Base-by-base conservation (phyloP, 2,329 filamentous ascomycete genomes). In the Nannizzia gypsea region DNA sequence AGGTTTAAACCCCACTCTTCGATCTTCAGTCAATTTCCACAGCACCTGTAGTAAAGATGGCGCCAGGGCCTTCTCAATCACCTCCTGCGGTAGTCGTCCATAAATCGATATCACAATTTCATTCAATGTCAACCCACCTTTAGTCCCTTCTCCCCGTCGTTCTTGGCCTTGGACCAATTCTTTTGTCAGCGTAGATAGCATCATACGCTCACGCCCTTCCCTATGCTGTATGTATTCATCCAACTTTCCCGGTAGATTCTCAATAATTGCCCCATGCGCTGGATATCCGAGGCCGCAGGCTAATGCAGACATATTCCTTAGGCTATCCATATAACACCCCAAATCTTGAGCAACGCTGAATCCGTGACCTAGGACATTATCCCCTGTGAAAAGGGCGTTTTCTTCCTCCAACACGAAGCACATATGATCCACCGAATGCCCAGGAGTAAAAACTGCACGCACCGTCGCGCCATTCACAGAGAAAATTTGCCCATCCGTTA, bases 261-360 rank as follows among this genome's bases (percentile, higher is more conserved):
- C 81, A 20, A 96, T 79, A 2, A 92, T 82, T 0, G 85, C 80
- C 0, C 93, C 93, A 68, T 99, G 93, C 2, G 88, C 92, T 0
- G 93, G 92, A 70, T 96, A 97, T 2, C 85, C 89, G 55, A 83
- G 78, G 63, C 0, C 58, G 66, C 20, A 80, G 1, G 88, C 87
- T 0, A 72, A 64, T 8, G 70, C 72, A 66, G 89, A 75, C 44
- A 50, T 50, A 24, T 24, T 8, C 9, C 20, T 13, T 13, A 50
- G 44, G 22, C 89, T 95, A 92, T 63, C 59, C 70, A 77, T 74
- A 59, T 69, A 78, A 1, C 61, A 60, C 2, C 68, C 66, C 0
- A 78, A 66, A 56, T 77, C 68, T 63, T 77, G 73, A 0, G 74
- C 72, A 0, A 70, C 75, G 36, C 66, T 70, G 15, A 67, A 72